Evolutionary conservation across 768 basidiomycete species (phyloP).

Genomic region (Phaeotremella skinneri): DNA sequence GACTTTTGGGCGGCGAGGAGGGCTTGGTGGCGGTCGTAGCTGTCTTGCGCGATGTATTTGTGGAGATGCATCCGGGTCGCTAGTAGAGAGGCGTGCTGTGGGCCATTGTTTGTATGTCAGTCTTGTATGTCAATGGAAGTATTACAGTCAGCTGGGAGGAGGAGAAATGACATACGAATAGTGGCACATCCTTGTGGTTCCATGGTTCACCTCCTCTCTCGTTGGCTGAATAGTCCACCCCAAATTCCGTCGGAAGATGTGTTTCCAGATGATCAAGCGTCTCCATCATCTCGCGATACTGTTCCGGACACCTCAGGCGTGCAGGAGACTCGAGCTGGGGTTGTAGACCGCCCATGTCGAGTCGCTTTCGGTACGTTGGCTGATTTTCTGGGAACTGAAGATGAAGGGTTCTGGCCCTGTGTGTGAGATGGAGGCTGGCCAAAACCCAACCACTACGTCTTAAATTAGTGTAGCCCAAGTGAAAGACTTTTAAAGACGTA

Average conservation of each 20-base stretch:
- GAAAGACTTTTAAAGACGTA: not conserved
- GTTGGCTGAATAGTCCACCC: not conserved
- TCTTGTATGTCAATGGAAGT: not conserved
- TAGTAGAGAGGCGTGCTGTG: conserved; percentile 11
- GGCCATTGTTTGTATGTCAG: not conserved
- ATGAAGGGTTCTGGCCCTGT: conserved; percentile 12
- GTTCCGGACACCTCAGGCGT: not conserved
- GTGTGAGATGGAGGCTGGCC: conserved; percentile 10
- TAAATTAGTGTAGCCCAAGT: not conserved
- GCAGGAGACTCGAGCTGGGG: not conserved
- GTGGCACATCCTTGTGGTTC: conserved; percentile 8
- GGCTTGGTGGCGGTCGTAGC: conserved; percentile 9
- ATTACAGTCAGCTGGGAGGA: not conserved
- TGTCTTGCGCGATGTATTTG: conserved; percentile 6
- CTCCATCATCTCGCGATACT: not conserved
- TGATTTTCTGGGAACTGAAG: conserved; percentile 5
- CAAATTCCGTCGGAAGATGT: not conserved
- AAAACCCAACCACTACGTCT: not conserved
- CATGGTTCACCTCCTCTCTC: conserved; percentile 10
- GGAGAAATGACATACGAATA: conserved; percentile 18
- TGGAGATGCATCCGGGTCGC: conserved; percentile 20
- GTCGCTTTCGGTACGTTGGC: conserved; percentile 5
- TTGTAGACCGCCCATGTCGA: not conserved
- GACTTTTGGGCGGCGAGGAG: conserved; percentile 8
- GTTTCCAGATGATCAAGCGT: not conserved